Conservation (phyloP, 345 rosid genomes). For the Salix arbutifolia region DNA sequence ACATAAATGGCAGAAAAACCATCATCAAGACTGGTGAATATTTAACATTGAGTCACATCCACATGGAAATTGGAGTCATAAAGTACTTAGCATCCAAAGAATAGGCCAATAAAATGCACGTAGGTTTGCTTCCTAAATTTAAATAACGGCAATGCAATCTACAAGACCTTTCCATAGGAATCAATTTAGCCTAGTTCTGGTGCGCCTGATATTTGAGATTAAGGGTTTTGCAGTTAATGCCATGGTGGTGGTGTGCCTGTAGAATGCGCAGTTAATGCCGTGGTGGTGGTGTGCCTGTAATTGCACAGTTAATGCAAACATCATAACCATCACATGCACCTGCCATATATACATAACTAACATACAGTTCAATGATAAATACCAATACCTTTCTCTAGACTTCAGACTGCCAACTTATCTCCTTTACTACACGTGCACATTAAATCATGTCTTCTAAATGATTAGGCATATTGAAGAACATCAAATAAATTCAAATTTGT, state of each 20-base stretch:
- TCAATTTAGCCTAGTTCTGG: background rate
- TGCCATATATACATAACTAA: background rate
- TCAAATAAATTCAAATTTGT: background rate
- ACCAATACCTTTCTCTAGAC: background rate
- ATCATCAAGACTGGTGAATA: constrained; percentile 6
- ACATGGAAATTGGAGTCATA: background rate
- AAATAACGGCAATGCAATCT: background rate
- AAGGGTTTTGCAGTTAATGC: background rate
- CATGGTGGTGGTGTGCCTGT: background rate
- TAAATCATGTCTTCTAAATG: background rate
- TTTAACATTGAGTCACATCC: background rate
- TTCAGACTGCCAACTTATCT: background rate
- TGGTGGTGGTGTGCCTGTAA: background rate
- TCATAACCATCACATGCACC: background rate
- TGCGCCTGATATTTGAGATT: background rate
- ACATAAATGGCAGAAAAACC: constrained; percentile 10
- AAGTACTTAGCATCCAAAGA: background rate
- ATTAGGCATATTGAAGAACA: background rate
- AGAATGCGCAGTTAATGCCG: background rate
- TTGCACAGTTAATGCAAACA: background rate
- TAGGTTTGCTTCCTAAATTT: background rate
- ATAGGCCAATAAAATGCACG: background rate
- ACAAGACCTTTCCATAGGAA: background rate
- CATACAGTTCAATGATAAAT: background rate
- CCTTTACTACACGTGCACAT: background rate